phyloP scores from a whole-genome alignment of 768 basidiomycete species.

The Suillus sp. region DNA sequence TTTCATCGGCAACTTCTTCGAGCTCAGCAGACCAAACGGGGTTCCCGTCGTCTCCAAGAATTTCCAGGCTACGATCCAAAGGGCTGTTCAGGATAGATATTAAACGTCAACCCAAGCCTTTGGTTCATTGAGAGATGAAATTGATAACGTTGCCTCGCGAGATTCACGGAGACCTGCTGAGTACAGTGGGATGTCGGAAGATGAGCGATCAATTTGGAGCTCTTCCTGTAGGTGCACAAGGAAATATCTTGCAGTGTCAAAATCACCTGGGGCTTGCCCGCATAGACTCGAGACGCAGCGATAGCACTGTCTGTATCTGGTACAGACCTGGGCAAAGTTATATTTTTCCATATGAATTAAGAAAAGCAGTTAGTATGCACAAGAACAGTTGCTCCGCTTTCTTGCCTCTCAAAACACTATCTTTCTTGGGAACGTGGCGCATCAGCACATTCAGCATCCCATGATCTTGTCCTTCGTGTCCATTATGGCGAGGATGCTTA shows the following conservation, averaged over 20 bases:
- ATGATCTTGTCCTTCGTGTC: slow-evolving; percentile 12
- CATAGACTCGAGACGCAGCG: slow-evolving; percentile 51
- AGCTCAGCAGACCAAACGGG: slow-evolving; percentile 62
- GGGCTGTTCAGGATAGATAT: slow-evolving; percentile 74
- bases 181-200: slow-evolving; percentile 45
- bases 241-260: slow-evolving; percentile 58
- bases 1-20: slow-evolving; percentile 64
- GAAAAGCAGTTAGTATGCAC: slow-evolving; percentile 32
- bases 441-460: slow-evolving; percentile 22
- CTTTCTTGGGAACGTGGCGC: slow-evolving; percentile 18
- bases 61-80: slow-evolving; percentile 54
- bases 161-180: slow-evolving; percentile 59
- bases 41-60: slow-evolving; percentile 52
- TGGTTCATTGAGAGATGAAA: slow-evolving; percentile 42
- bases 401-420: slow-evolving; percentile 32
- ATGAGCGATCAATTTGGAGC: slow-evolving; percentile 41
- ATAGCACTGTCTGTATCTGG: slow-evolving; percentile 53
- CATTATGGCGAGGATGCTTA: neutral
- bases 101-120: slow-evolving; percentile 70
- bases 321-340: slow-evolving; percentile 41
- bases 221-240: slow-evolving; percentile 53
- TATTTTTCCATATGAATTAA: neutral
- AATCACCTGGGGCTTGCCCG: slow-evolving; percentile 57
- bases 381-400: slow-evolving; percentile 48
- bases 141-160: slow-evolving; percentile 51